phyloP scores from a whole-genome alignment of 495 filamentous ascomycete genomes.

The Penicillium tannophilum region DNA sequence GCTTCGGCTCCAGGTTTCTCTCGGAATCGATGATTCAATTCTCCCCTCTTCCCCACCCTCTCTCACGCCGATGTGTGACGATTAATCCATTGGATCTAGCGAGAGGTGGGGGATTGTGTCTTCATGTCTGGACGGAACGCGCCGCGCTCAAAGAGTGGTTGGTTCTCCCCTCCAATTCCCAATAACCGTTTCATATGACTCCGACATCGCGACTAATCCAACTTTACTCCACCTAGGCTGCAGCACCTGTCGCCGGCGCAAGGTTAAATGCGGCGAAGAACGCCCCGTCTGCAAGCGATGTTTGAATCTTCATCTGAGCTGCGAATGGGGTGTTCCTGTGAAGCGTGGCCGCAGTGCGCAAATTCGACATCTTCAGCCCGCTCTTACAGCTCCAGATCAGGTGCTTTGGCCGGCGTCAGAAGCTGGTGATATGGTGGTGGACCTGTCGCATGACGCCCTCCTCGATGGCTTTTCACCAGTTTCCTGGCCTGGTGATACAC shows the following conservation, averaged over 20 bases:
- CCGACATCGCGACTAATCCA: conserved; percentile 5
- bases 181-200: not conserved
- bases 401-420: conserved; percentile 15
- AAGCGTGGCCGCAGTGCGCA: conserved; percentile 33
- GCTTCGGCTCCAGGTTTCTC: conserved; percentile 4
- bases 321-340: conserved; percentile 43
- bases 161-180: conserved; percentile 10
- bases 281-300: conserved; percentile 53
- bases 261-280: conserved; percentile 58
- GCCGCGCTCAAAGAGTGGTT: conserved; percentile 51
- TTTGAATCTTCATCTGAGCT: conserved; percentile 31
- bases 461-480: conserved; percentile 19
- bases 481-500: conserved; percentile 23
- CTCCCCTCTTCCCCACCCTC: conserved; percentile 9
- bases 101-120: conserved; percentile 28
- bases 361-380: conserved; percentile 38
- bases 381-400: conserved; percentile 17
- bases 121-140: conserved; percentile 48
- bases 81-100: conserved; percentile 8
- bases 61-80: conserved; percentile 17
- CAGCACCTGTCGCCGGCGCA: conserved; percentile 57
- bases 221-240: conserved; percentile 33
- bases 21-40: conserved; percentile 13
- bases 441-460: conserved; percentile 14
- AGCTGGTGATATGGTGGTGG: conserved; percentile 14